Evolutionary conservation across 2,329 filamentous ascomycete species (phyloP).

Genomic region (Coniochaeta prunicola): DNA sequence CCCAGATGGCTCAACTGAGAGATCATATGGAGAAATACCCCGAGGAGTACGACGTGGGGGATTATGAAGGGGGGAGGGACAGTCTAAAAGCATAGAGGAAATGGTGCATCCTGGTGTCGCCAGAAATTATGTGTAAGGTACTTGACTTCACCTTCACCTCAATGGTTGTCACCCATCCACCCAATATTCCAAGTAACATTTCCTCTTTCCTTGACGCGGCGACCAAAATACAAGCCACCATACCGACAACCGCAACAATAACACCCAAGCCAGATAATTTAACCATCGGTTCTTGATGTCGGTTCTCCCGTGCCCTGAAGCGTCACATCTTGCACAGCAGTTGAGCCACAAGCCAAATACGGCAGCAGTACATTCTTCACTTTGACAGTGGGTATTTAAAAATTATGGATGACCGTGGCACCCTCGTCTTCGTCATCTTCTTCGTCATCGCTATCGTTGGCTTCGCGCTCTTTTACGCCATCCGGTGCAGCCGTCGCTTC

Average conservation of each 20-base stretch:
- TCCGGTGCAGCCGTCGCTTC: constrained; percentile 15
- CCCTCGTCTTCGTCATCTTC: constrained; percentile 20
- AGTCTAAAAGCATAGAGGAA: constrained; percentile 13
- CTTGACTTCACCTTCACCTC: background rate
- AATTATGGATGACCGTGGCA: constrained; percentile 15
- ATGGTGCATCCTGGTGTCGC: background rate
- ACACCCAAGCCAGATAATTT: too few relatives aligned
- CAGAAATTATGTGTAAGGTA: background rate
- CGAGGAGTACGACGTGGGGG: constrained; percentile 70
- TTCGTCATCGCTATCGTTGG: constrained; percentile 14
- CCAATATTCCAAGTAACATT: background rate
- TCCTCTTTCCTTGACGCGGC: background rate
- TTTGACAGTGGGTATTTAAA: background rate
- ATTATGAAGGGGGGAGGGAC: constrained; percentile 23
- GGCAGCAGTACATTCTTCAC: too few relatives aligned
- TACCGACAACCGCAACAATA: too few relatives aligned
- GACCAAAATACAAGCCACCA: background rate
- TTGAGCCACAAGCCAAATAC: too few relatives aligned
- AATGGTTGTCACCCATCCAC: background rate
- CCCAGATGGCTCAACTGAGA: constrained; percentile 68
- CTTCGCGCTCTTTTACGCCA: constrained; percentile 14
- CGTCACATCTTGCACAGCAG: background rate
- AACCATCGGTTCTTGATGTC: too few relatives aligned
- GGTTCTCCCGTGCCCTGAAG: too few relatives aligned
- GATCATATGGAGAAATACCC: constrained; percentile 80